phyloP scores from a whole-genome alignment of 495 filamentous ascomycete species.

The Podospora sp. region DNA sequence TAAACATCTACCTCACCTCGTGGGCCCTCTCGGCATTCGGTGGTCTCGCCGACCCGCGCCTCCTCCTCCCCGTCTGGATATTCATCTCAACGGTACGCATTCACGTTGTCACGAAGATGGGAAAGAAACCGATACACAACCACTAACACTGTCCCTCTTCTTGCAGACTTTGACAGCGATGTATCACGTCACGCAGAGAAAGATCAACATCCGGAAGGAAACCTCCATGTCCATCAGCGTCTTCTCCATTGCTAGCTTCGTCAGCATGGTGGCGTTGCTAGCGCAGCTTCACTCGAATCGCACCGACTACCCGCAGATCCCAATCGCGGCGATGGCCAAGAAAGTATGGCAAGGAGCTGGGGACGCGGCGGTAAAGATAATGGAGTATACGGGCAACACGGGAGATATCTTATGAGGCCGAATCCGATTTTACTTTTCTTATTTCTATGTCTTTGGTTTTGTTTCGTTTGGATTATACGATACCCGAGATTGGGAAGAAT shows the following conservation, averaged over 20 bases:
- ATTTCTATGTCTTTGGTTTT: background rate
- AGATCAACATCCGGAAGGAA: slow-evolving; percentile 79
- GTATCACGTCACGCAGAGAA: slow-evolving; percentile 81
- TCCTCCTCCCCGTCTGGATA: slow-evolving; percentile 85
- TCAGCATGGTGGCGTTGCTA: slow-evolving; percentile 72
- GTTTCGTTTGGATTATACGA: slow-evolving; percentile 1
- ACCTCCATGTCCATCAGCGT: slow-evolving; percentile 75
- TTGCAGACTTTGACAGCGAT: slow-evolving; percentile 70
- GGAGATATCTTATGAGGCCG: slow-evolving; percentile 22
- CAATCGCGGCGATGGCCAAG: slow-evolving; percentile 58
- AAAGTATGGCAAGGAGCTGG: slow-evolving; percentile 44
- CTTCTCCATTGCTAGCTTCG: slow-evolving; percentile 73
- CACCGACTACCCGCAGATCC: slow-evolving; percentile 64
- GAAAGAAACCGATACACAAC: slow-evolving; percentile 3
- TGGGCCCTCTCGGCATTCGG: slow-evolving; percentile 77
- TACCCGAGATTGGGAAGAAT: background rate
- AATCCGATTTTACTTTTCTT: background rate
- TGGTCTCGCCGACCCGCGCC: slow-evolving; percentile 71
- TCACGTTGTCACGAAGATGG: background rate
- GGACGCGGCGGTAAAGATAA: slow-evolving; percentile 28
- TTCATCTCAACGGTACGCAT: slow-evolving; percentile 72
- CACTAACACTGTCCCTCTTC: background rate
- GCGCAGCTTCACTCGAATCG: slow-evolving; percentile 69
- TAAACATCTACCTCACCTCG: slow-evolving; percentile 80
- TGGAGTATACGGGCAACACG: slow-evolving; percentile 36